Evolutionary conservation across 1,284 basidiomycete species (phyloP), one percentile per base, ranked within the genome.

Genomic region (Fomes fomentarius): DNA sequence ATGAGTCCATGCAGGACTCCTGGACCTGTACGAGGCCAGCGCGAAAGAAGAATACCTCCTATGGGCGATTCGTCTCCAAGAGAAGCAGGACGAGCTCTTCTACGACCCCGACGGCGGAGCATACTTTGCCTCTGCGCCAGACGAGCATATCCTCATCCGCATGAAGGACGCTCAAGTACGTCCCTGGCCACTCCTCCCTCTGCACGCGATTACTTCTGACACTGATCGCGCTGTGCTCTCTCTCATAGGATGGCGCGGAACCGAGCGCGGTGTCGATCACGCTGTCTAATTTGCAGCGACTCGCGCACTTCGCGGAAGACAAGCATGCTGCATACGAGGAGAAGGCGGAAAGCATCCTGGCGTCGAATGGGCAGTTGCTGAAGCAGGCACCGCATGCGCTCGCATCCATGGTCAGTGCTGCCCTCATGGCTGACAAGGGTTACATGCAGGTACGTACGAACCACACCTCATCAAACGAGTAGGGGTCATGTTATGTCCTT

Each of bases 71-170:
- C 62, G 64, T 7, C 62, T 79, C 26, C 76, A 78, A 52, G 63
- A 67, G 43, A 70, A 69, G 54, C 74, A 76, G 52, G 75, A 79
- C 50, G 70, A 73, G 51, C 60, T 76, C 9, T 79, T 79, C 63
- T 76, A 71, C 62, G 77, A 79, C 54, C 43, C 63, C 1, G 60
- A 70, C 19, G 66, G 58, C n/a, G 72, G 74, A 12, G 77, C 76
- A 5, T 79, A 77, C 61, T 77, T 71, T 55, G 71, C 73, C 0
- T 71, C 70, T 55, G 72, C 71, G 2, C 70, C 71, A 0, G 75
- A 76, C 51, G 66, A 66, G 38, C 68, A 72, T 53, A 73, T 77
- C 33, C 60, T 78, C 22, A 65, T 76, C 7, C 65, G 76, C 8
- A 70, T 76, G 69, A 77, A 77, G 61, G 76, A 77, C 38, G 63